Evolutionary conservation across 108 stramenopile genomes (phyloP).

Genomic region (Nitzschia inconspicua): DNA sequence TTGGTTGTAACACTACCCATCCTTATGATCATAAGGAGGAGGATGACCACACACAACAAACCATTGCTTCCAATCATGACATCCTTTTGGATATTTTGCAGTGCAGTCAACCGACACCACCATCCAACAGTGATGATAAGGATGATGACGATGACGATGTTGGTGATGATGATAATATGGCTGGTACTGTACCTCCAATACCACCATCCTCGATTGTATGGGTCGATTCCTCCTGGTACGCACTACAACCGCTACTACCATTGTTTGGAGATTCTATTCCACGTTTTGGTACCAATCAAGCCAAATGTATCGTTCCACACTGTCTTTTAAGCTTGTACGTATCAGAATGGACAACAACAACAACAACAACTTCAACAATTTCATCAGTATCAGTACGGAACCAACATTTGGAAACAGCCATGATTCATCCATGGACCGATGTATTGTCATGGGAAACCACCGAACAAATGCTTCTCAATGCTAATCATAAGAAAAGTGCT

Average conservation of each 20-base stretch:
- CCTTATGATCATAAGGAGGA: neutral
- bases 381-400: neutral
- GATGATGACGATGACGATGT: neutral
- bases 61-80: neutral
- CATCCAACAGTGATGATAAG: too few relatives aligned
- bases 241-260: neutral
- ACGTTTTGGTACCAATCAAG: neutral
- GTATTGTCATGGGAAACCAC: conserved; percentile 1
- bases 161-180: neutral
- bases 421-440: conserved; percentile 14
- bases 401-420: neutral
- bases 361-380: neutral
- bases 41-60: neutral
- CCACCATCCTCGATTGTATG: neutral
- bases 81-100: too few relatives aligned
- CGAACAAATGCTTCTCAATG: too few relatives aligned
- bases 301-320: neutral
- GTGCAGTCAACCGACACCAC: too few relatives aligned
- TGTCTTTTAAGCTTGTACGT: neutral
- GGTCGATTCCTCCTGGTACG: conserved; percentile 6
- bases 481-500: too few relatives aligned
- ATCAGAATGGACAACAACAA: neutral
- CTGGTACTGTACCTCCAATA: neutral
- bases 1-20: neutral
- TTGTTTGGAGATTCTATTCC: conserved; percentile 9